Evolutionary conservation across 495 filamentous ascomycete genomes (phyloP).

Genomic region (Penicillium crystallinum): DNA sequence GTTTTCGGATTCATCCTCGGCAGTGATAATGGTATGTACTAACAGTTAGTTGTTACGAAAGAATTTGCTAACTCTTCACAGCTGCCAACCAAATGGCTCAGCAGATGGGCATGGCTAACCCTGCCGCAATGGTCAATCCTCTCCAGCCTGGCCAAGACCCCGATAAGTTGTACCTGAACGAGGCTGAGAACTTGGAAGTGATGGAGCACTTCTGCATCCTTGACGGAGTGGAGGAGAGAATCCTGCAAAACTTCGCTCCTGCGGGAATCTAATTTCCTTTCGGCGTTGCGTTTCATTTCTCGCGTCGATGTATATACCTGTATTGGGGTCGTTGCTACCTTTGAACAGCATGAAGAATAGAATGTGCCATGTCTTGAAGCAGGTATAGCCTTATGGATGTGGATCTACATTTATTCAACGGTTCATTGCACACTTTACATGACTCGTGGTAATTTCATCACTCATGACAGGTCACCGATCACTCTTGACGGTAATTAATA

Average conservation of each 20-base stretch:
- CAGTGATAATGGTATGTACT: slow-evolving; percentile 78
- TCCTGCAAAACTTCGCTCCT: slow-evolving; percentile 51
- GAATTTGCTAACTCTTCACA: slow-evolving; percentile 29
- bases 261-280: slow-evolving; percentile 14
- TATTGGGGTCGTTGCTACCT: slow-evolving; percentile 3
- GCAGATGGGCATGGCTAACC: slow-evolving; percentile 83
- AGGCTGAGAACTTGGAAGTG: slow-evolving; percentile 94
- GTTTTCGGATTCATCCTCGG: slow-evolving; percentile 98
- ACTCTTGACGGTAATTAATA: slow-evolving; percentile 50
- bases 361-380: neutral
- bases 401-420: neutral
- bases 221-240: slow-evolving; percentile 76
- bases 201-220: slow-evolving; percentile 88
- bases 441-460: slow-evolving; percentile 12
- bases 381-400: neutral
- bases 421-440: slow-evolving; percentile 8
- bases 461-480: neutral
- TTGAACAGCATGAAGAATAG: slow-evolving; percentile 11
- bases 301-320: slow-evolving; percentile 9
- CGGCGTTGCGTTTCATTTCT: neutral
- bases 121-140: slow-evolving; percentile 61
- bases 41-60: neutral
- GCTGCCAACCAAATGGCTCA: slow-evolving; percentile 92
- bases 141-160: slow-evolving; percentile 94
- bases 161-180: slow-evolving; percentile 83